Conservation (phyloP, 345 rosid genomes). For the Eucalyptus pauciflora region DNA sequence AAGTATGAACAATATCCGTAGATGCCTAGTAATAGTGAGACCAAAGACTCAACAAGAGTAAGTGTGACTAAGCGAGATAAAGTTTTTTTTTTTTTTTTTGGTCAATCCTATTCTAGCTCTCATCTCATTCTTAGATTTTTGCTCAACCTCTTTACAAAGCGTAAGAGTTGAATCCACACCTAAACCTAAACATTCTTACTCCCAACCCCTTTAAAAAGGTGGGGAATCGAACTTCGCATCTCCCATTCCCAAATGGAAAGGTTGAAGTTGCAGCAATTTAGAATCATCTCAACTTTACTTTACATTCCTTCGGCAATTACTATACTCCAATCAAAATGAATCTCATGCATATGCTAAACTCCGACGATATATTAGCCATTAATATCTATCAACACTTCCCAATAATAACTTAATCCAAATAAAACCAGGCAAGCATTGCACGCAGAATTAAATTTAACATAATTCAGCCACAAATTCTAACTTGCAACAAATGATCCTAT, state of each 20-base stretch:
- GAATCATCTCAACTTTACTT: neutral
- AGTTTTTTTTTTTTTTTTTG: neutral
- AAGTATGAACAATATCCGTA: neutral
- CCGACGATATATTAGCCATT: neutral
- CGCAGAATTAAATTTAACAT: neutral
- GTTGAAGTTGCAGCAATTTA: slow-evolving; percentile 59
- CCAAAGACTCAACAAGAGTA: neutral
- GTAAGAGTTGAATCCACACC: no score
- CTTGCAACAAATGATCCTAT: neutral
- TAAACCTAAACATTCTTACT: accelerated
- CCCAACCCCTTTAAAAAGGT: accelerated
- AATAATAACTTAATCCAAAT: neutral
- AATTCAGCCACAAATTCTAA: neutral
- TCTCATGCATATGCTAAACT: neutral
- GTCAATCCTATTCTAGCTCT: accelerated
- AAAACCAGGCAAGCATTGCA: neutral
- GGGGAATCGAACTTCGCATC: accelerated
- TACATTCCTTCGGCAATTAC: neutral
- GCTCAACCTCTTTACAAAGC: accelerated
- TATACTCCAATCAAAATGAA: neutral
- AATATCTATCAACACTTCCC: neutral
- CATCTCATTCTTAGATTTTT: accelerated
- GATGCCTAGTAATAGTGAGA: neutral
- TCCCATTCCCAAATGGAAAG: slow-evolving; percentile 1
- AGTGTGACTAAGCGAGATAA: neutral